phyloP scores from a whole-genome alignment of 2,329 filamentous ascomycete species.

The Botryotinia convoluta region DNA sequence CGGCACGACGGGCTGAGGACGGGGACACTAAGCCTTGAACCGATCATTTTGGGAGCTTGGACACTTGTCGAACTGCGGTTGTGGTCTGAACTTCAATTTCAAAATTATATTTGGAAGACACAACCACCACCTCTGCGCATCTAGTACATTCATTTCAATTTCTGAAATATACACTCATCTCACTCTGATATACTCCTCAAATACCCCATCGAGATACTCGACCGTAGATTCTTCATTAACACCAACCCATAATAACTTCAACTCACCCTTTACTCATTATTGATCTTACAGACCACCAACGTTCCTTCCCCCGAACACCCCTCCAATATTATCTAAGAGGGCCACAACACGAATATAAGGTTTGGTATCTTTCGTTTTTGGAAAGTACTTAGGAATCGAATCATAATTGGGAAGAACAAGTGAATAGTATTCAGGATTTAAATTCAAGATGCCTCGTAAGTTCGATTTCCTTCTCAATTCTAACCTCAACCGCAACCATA shows the following conservation, averaged over 20 bases:
- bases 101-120: neutral
- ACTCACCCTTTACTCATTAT: neutral
- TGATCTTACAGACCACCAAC: neutral
- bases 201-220: too few species aligned
- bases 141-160: neutral
- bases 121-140: neutral
- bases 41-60: slow-evolving; percentile 3
- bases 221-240: neutral
- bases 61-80: slow-evolving; percentile 1
- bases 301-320: slow-evolving; percentile 9
- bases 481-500: neutral
- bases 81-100: slow-evolving; percentile 2
- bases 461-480: neutral
- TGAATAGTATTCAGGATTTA: neutral
- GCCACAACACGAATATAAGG: neutral
- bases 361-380: slow-evolving; percentile 1
- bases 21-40: neutral
- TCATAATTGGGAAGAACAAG: slow-evolving; percentile 3
- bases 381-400: slow-evolving; percentile 3
- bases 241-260: neutral
- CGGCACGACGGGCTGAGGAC: neutral
- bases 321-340: neutral
- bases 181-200: neutral
- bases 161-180: neutral
- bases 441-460: slow-evolving; percentile 18